Evolutionary conservation across 2,329 filamentous ascomycete species (phyloP), one percentile per base, ranked within the genome.

Genomic region (Parastagonospora nodorum): DNA sequence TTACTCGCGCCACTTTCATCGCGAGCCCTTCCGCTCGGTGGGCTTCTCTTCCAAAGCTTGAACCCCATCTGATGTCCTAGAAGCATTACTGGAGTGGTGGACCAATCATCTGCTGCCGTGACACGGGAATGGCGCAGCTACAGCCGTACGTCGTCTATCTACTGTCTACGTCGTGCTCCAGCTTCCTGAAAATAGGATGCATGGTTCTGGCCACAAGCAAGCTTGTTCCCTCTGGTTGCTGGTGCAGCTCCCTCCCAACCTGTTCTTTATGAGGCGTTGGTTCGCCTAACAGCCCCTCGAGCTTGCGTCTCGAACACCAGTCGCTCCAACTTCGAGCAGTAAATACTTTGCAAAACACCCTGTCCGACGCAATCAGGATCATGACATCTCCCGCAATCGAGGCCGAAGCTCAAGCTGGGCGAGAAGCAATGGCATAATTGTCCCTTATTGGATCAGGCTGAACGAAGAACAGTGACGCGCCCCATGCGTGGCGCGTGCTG

Each of bases 371-470:
- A 33, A 8, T 33, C 31, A 33, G 14, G 14, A 6, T 36, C 24
- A 24, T 24, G 19, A 24, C 3, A 24, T 24, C 19, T 24, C 19
- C 19, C 19, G 19, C 19, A 24, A 3, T 15, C 39, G 15, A 4
- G 8, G 39, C 39, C 14, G 24, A 12, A 40, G 30, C 41, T 27
- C 53, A 24, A 51, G 45, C 36, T 33, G 50, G 50, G 45, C 53
- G 44, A 48, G 39, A 59, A 44, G 48, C 42, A 54, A 54, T 50
- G 31, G 33, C 33, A 35, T 42, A 45, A 45, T 41, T 38, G 29
- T 48, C 45, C 42, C 55, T 49, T 27, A 64, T 66, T 64, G 64
- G 64, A 46, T 47, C 47, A 47, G 39, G 36, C 48, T 47, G 19
- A 12, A 30, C 30, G 45, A 53, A 45, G 52, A 47, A 35, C 50